phyloP scores from a whole-genome alignment of 2,329 filamentous ascomycete species.

The Cephalotrichum gorgonifer region DNA sequence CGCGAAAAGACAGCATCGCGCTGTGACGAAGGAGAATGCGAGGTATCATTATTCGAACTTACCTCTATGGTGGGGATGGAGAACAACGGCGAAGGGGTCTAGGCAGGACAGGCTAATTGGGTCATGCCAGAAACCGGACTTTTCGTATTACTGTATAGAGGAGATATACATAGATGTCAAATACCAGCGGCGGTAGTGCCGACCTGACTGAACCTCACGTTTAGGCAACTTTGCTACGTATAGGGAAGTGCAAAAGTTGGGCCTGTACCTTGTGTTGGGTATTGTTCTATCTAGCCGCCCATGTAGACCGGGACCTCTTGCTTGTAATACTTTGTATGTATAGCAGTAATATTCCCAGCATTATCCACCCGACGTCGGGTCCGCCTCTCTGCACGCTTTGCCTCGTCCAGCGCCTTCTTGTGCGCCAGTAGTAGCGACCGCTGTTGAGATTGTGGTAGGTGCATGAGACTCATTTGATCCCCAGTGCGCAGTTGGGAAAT shows the following conservation, averaged over 20 bases:
- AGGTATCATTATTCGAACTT: neutral
- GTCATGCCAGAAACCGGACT: too few species aligned
- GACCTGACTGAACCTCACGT: too few species aligned
- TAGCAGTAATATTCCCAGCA: neutral
- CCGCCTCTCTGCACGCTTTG: neutral
- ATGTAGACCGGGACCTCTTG: neutral
- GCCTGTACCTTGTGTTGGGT: too few species aligned
- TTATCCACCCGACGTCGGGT: neutral
- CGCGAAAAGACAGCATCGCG: neutral
- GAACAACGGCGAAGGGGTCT: too few species aligned
- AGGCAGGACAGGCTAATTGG: too few species aligned
- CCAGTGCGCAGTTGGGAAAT: slow-evolving; percentile 7
- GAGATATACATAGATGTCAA: too few species aligned
- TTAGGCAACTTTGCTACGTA: too few species aligned
- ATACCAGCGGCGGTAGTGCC: too few species aligned
- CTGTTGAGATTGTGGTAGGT: slow-evolving; percentile 10
- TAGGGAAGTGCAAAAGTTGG: too few species aligned
- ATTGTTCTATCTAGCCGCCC: neutral
- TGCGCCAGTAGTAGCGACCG: neutral
- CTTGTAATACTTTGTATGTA: neutral
- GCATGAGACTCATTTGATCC: slow-evolving; percentile 12
- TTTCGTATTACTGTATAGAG: too few species aligned
- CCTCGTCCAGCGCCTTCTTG: neutral
- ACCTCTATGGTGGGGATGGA: too few species aligned
- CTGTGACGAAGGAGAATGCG: neutral